A percentile compares a stretch with the other conserved stretches of the same genome.
These are phyloP conservation scores for Phytophthora aleatoria DNA, from an alignment of 352 stramenopile genomes.

Conservation along the genomic window DNA sequence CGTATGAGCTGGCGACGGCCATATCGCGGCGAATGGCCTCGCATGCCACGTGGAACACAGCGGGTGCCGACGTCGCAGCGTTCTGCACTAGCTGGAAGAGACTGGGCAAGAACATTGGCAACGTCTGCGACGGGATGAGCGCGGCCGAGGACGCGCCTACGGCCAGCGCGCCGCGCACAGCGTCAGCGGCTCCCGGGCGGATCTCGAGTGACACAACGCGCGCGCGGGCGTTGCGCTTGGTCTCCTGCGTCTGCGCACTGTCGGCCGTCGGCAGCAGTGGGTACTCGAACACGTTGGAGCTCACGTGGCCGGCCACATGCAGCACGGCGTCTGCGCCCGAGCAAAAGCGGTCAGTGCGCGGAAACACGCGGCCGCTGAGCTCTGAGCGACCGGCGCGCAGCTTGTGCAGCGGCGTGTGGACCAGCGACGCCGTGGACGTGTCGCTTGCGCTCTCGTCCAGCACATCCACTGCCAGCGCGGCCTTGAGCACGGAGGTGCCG, in stretches of 20 bases:
- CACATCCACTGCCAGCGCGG: slow-evolving; percentile 23
- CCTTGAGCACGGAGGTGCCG: slow-evolving; percentile 6
- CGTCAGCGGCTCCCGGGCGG: slow-evolving; percentile 53
- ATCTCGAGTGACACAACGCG: slow-evolving; percentile 70
- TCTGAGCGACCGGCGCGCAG: slow-evolving; percentile 8
- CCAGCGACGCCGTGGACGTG: slow-evolving; percentile 36
- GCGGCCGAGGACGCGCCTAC: slow-evolving; percentile 52
- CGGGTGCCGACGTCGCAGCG: slow-evolving; percentile 24
- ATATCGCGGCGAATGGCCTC: slow-evolving; percentile 61
- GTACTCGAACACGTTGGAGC: slow-evolving; percentile 71
- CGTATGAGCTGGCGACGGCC: slow-evolving; percentile 63
- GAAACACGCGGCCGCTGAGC: slow-evolving; percentile 42
- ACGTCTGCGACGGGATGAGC: slow-evolving; percentile 72
- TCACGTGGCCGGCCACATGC: slow-evolving; percentile 59
- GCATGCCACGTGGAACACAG: slow-evolving; percentile 71
- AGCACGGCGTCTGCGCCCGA: slow-evolving; percentile 62
- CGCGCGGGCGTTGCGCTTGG: slow-evolving; percentile 37
- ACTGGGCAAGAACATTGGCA: slow-evolving; percentile 77
- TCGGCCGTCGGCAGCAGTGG: slow-evolving; percentile 40
- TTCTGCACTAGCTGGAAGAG: slow-evolving; percentile 65
- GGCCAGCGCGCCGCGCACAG: slow-evolving; percentile 63
- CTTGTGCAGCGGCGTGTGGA: slow-evolving; percentile 19
- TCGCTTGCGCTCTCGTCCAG: slow-evolving; percentile 35
- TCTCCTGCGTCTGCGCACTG: slow-evolving; percentile 12
- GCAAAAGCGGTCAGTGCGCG: slow-evolving; percentile 53